Evolutionary conservation across 2,329 filamentous ascomycete species (phyloP).

Genomic region (Hansfordia pulvinata): DNA sequence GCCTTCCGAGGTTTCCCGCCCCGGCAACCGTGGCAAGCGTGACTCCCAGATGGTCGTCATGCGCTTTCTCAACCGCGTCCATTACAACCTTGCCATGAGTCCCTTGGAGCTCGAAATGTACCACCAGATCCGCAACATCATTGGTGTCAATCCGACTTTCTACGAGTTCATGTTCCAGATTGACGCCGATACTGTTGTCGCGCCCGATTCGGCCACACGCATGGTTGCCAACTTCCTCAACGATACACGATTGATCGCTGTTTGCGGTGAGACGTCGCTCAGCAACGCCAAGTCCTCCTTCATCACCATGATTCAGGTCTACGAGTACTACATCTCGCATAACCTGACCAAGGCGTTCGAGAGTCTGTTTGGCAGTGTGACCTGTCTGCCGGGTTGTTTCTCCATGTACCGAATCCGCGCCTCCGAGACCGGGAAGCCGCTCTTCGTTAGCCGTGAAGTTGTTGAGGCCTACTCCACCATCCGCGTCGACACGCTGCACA

Average conservation of each 20-base stretch:
- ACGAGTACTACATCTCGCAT: slow-evolving; percentile 99
- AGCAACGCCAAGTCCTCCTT: slow-evolving; percentile 89
- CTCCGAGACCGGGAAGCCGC: slow-evolving; percentile 83
- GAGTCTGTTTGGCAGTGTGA: slow-evolving; percentile 91
- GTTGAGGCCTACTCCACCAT: slow-evolving; percentile 82
- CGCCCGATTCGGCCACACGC: slow-evolving; percentile 76
- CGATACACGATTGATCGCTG: slow-evolving; percentile 84
- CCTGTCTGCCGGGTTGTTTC: slow-evolving; percentile 96
- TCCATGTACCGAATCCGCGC: slow-evolving; percentile 97
- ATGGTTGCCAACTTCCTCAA: slow-evolving; percentile 85
- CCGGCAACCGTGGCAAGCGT: slow-evolving; percentile 97
- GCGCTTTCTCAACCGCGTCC: slow-evolving; percentile 97
- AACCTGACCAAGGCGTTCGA: slow-evolving; percentile 95
- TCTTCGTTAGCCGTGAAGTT: slow-evolving; percentile 90
- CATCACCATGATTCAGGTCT: slow-evolving; percentile 98
- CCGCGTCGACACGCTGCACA: slow-evolving; percentile 93
- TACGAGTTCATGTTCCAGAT: slow-evolving; percentile 97
- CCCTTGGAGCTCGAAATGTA: slow-evolving; percentile 96
- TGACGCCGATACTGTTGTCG: slow-evolving; percentile 92
- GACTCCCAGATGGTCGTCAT: slow-evolving; percentile 98
- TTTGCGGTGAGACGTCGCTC: slow-evolving; percentile 88
- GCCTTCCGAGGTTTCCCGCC: slow-evolving; percentile 85
- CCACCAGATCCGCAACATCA: slow-evolving; percentile 96
- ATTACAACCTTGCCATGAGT: slow-evolving; percentile 94
- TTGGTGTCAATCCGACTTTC: slow-evolving; percentile 95